Evolutionary conservation across 2,329 filamentous ascomycete genomes (phyloP), one percentile per base, ranked within the genome.

Genomic region (Hymenoscyphus scutula): DNA sequence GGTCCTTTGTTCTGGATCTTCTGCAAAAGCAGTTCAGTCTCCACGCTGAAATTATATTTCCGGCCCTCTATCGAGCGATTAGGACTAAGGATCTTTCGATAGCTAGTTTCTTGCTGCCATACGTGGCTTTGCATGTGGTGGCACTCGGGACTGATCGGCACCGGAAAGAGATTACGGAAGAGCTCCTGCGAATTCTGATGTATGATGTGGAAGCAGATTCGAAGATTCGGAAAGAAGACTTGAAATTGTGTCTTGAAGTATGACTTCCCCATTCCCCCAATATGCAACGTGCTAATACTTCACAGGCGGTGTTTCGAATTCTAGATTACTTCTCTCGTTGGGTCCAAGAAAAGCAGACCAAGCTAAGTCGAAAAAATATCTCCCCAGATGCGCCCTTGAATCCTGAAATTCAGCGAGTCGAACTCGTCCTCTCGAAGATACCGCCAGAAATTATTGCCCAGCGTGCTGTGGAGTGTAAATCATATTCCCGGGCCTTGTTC

Each of bases 301-400:
- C 37, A 25, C 62, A 95, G 90, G 92, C 90, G 62, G 88, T 97
- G 1, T 99, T 99, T 74, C 86, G 89, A 55, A 85, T 96, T 3
- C 82, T 99, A 0, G 96, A 99, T 74, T 98, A 99, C 74, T 84
- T 94, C 64, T 92, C 92, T 72, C 84, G 89, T 67, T 99, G 94
- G 92, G 79, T 96, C 27, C 92, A 97, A 70, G 85, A 89, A 60
- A 96, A 68, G 53, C 70, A 74, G 53, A 53, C 64, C 6, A 63
- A 63, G 30, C 61, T 67, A 58, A 57, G 57, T 45, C 65, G 64
- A 25, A 60, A 61, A 3, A 56, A 68, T 8, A 25, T 29, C 8
- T 27, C 59, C 82, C 86, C 63, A 80, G 81, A 62, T 13, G 67
- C 62, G 13, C 68, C 82, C 41, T 60, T 69, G 7, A 76, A 51